These are phyloP conservation scores for Neurospora africana DNA, from an alignment of 495 filamentous ascomycete species.

Conservation along the genomic window DNA sequence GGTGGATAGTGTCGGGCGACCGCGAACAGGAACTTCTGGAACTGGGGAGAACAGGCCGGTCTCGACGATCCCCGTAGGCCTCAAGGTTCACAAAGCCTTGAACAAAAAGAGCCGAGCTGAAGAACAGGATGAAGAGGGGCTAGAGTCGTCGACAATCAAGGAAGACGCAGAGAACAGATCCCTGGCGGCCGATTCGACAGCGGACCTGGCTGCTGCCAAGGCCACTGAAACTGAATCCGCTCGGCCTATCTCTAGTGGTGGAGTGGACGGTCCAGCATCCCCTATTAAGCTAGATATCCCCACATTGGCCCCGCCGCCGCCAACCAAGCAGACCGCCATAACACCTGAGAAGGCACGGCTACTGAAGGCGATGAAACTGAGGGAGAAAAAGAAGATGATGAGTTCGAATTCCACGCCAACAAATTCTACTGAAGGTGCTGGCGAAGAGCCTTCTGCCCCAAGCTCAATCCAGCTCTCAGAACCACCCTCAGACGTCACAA, in stretches of 20 bases:
- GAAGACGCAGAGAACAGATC: constrained; percentile 16
- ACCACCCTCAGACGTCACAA: neutral
- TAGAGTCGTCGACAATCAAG: constrained; percentile 14
- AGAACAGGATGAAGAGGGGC: constrained; percentile 19
- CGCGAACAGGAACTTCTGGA: constrained; percentile 42
- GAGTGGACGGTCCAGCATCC: constrained; percentile 37
- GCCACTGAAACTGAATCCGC: constrained; percentile 21
- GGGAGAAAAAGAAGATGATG: constrained; percentile 63
- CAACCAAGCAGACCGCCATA: constrained; percentile 48
- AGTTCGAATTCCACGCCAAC: constrained; percentile 7
- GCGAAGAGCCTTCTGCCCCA: constrained; percentile 9
- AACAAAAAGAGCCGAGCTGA: constrained; percentile 29
- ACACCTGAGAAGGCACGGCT: constrained; percentile 84
- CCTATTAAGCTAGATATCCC: constrained; percentile 32
- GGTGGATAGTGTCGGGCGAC: constrained; percentile 53
- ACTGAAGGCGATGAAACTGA: constrained; percentile 85
- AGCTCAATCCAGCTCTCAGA: constrained; percentile 8
- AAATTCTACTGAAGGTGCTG: constrained; percentile 2
- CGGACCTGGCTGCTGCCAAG: constrained; percentile 13
- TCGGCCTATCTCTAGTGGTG: constrained; percentile 26
- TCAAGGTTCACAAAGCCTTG: constrained; percentile 36
- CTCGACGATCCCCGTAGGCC: constrained; percentile 52
- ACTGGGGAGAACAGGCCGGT: constrained; percentile 52
- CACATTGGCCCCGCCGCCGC: constrained; percentile 17
- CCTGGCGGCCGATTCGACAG: constrained; percentile 4